A percentile compares a stretch with the other conserved stretches of the same genome.
These are phyloP conservation scores for Coprinopsis strossmayeri DNA, from an alignment of 768 basidiomycete genomes.

Conservation along the genomic window DNA sequence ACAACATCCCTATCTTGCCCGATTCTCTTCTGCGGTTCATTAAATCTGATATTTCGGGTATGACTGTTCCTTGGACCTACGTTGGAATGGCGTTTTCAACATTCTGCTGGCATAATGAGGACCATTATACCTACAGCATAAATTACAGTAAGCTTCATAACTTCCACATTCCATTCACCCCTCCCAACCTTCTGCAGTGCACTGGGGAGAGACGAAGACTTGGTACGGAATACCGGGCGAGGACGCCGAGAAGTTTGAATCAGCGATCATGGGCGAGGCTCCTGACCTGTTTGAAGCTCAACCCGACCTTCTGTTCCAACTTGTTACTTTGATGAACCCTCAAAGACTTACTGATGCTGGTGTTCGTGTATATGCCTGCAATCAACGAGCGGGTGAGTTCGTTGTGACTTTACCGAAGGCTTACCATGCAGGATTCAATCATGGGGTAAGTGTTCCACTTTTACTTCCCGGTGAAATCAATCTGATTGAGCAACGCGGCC, in stretches of 20 bases:
- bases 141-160: slow-evolving; percentile 68
- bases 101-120: slow-evolving; percentile 99
- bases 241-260: slow-evolving; percentile 94
- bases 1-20: slow-evolving; percentile 90
- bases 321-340: slow-evolving; percentile 97
- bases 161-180: slow-evolving; percentile 10
- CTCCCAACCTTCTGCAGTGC: slow-evolving; percentile 51
- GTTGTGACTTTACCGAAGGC: slow-evolving; percentile 97
- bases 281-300: slow-evolving; percentile 98
- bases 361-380: slow-evolving; percentile 89
- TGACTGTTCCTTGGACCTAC: slow-evolving; percentile 99
- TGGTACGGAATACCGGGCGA: slow-evolving; percentile 99
- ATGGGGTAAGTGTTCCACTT: slow-evolving; percentile 62
- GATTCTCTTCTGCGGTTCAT: slow-evolving; percentile 95
- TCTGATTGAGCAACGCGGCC: slow-evolving; percentile 17
- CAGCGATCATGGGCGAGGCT: slow-evolving; percentile 90
- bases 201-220: slow-evolving; percentile 99
- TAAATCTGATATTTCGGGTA: slow-evolving; percentile 98
- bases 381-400: slow-evolving; percentile 96
- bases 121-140: slow-evolving; percentile 96
- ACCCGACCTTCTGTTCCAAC: slow-evolving; percentile 93
- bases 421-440: slow-evolving; percentile 97
- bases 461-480: slow-evolving; percentile 1
- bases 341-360: slow-evolving; percentile 79
- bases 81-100: slow-evolving; percentile 99